A percentile compares a stretch with the other conserved stretches of the same genome.
These are phyloP conservation scores for Nadsonia starkeyi-henricii DNA, from an alignment of 1,139 yeast species.

Conservation along the genomic window DNA sequence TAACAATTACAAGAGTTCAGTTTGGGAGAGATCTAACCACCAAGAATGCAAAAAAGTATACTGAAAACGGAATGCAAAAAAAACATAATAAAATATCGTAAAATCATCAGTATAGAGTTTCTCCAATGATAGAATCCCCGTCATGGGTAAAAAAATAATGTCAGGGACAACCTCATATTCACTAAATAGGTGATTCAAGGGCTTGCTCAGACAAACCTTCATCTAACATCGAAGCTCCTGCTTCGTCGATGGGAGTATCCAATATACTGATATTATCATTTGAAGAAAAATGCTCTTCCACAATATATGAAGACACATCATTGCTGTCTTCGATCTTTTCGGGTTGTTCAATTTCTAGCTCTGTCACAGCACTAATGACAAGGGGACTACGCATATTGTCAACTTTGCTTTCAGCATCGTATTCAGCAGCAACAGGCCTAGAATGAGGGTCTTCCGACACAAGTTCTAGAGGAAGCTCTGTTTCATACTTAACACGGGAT, in stretches of 20 bases:
- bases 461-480: neutral
- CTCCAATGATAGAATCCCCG: too few species aligned
- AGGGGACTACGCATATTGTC: too few species aligned
- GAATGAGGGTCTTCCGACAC: neutral
- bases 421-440: neutral
- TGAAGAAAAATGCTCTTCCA: too few species aligned
- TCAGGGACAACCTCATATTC: neutral
- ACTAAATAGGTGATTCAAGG: neutral
- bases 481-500: too few species aligned
- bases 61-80: neutral
- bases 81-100: neutral
- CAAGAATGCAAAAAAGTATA: neutral
- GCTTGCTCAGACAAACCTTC: slow-evolving; percentile 1
- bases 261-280: neutral
- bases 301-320: too few species aligned
- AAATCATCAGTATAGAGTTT: too few species aligned
- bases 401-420: neutral
- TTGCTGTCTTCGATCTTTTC: too few species aligned
- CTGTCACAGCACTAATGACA: too few species aligned
- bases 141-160: too few species aligned
- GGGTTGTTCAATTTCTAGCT: too few species aligned
- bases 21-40: neutral
- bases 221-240: slow-evolving; percentile 7
- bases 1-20: too few species aligned
- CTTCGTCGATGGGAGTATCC: neutral